phyloP scores from a whole-genome alignment of 2,329 filamentous ascomycete genomes.

The Scedosporium apiospermum region DNA sequence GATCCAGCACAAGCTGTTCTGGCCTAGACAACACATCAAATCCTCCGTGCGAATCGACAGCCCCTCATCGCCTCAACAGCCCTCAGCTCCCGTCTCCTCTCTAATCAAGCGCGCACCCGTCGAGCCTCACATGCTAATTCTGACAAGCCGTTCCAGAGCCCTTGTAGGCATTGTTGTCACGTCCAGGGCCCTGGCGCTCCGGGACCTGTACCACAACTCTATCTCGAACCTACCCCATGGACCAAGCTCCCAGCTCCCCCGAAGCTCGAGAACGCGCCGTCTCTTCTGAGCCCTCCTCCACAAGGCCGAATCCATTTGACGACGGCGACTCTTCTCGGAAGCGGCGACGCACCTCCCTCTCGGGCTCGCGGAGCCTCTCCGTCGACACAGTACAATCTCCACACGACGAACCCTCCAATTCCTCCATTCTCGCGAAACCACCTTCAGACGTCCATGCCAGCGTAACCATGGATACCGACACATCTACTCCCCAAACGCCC shows the following conservation, averaged over 20 bases:
- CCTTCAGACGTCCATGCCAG: slow-evolving; percentile 18
- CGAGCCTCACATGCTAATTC: slow-evolving; percentile 47
- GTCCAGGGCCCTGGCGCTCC: slow-evolving; percentile 37
- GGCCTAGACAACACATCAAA: background rate
- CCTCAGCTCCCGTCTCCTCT: background rate
- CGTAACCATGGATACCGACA: slow-evolving; percentile 32
- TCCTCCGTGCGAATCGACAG: background rate
- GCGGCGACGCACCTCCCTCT: slow-evolving; percentile 50
- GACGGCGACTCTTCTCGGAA: slow-evolving; percentile 51
- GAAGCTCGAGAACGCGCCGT: slow-evolving; percentile 48
- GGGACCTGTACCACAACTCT: slow-evolving; percentile 27
- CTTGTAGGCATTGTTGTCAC: slow-evolving; percentile 43
- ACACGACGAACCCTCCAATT: slow-evolving; percentile 19
- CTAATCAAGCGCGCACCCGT: background rate
- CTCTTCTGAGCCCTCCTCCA: slow-evolving; percentile 54
- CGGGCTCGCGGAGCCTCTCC: slow-evolving; percentile 44
- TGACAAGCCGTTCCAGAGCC: slow-evolving; percentile 41
- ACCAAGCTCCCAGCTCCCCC: slow-evolving; percentile 37
- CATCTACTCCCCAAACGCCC: slow-evolving; percentile 15
- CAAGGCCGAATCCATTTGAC: slow-evolving; percentile 55
- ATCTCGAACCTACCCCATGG: slow-evolving; percentile 40
- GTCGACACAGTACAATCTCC: slow-evolving; percentile 30
- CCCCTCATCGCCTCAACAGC: background rate
- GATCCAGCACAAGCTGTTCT: background rate
- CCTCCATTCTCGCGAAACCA: slow-evolving; percentile 19